These are phyloP conservation scores for Arxiozyma bovina DNA, from an alignment of 1,139 yeast genomes.

Conservation along the genomic window DNA sequence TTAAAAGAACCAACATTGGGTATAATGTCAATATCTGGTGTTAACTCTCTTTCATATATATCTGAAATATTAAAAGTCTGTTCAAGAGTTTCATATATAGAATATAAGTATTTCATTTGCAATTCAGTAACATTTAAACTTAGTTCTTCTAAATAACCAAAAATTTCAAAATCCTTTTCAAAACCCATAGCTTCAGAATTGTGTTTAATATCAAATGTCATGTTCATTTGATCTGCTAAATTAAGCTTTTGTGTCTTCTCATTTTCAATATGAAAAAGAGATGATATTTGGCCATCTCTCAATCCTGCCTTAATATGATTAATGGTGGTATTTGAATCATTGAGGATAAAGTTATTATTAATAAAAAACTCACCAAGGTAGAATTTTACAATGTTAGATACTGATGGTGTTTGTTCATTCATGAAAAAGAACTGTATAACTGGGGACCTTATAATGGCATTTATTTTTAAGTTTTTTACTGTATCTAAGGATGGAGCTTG, in stretches of 20 bases:
- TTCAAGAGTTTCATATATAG: slow-evolving; percentile 49
- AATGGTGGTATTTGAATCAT: slow-evolving; percentile 30
- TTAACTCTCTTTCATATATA: background rate
- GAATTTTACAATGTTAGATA: slow-evolving; percentile 56
- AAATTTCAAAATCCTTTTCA: slow-evolving; percentile 46
- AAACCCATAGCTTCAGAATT: slow-evolving; percentile 36
- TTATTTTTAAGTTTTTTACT: slow-evolving; percentile 54
- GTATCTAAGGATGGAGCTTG: slow-evolving; percentile 37
- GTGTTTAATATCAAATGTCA: slow-evolving; percentile 54
- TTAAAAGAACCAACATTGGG: background rate
- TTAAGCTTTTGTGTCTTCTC: slow-evolving; percentile 46
- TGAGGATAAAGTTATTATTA: slow-evolving; percentile 45
- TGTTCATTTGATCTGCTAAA: slow-evolving; percentile 62
- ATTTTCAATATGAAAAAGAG: slow-evolving; percentile 47
- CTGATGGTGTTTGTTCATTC: slow-evolving; percentile 35
- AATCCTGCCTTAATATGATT: slow-evolving; percentile 60
- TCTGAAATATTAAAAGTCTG: slow-evolving; percentile 43
- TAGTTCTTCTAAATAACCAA: slow-evolving; percentile 59
- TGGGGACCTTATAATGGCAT: slow-evolving; percentile 71
- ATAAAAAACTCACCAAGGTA: slow-evolving; percentile 80
- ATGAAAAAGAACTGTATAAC: slow-evolving; percentile 67
- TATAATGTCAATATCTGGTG: background rate
- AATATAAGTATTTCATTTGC: slow-evolving; percentile 55
- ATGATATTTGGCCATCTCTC: slow-evolving; percentile 56
- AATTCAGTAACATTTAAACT: slow-evolving; percentile 65